phyloP scores from a whole-genome alignment of 176 grass and related monocot species.

The Cocos nucifera region DNA sequence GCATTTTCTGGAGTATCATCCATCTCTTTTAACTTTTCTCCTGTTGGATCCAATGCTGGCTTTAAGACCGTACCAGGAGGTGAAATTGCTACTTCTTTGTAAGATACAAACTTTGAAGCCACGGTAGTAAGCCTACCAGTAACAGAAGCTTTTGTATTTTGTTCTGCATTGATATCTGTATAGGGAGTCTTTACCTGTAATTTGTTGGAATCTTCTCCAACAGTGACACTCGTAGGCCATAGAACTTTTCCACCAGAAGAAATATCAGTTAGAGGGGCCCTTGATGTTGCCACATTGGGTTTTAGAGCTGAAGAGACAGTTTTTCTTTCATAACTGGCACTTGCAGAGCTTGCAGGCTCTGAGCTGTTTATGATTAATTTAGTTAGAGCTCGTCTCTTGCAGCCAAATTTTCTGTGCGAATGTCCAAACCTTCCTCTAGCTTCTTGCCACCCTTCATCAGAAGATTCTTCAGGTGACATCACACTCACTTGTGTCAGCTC shows the following conservation, averaged over 20 bases:
- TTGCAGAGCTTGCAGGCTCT: slow-evolving; percentile 27
- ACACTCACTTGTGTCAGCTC: slow-evolving; percentile 35
- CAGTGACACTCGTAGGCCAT: slow-evolving; percentile 26
- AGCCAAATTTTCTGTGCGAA: slow-evolving; percentile 43
- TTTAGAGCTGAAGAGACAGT: slow-evolving; percentile 23
- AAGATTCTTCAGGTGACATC: slow-evolving; percentile 79
- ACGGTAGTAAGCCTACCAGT: slow-evolving; percentile 37
- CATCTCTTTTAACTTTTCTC: slow-evolving; percentile 27
- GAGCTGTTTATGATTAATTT: slow-evolving; percentile 48
- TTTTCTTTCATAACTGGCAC: slow-evolving; percentile 27
- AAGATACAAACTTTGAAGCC: slow-evolving; percentile 77
- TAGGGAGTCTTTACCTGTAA: slow-evolving; percentile 24
- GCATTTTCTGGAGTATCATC: slow-evolving; percentile 19
- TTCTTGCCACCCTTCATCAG: slow-evolving; percentile 97
- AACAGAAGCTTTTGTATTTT: slow-evolving; percentile 18
- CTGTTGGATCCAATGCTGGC: slow-evolving; percentile 48
- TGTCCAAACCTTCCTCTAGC: slow-evolving; percentile 61
- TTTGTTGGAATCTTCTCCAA: slow-evolving; percentile 23
- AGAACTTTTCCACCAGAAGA: slow-evolving; percentile 30
- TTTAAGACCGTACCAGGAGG: slow-evolving; percentile 79
- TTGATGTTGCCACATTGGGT: slow-evolving; percentile 28
- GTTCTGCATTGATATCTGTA: slow-evolving; percentile 20
- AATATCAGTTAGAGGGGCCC: slow-evolving; percentile 22
- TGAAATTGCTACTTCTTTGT: slow-evolving; percentile 92
- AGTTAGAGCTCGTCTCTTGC: slow-evolving; percentile 33